Percentiles rank a stretch among this genome's conserved stretches.
phyloP scores from a whole-genome alignment of 1,284 basidiomycete species.

The Mrakiaceae sp. region DNA sequence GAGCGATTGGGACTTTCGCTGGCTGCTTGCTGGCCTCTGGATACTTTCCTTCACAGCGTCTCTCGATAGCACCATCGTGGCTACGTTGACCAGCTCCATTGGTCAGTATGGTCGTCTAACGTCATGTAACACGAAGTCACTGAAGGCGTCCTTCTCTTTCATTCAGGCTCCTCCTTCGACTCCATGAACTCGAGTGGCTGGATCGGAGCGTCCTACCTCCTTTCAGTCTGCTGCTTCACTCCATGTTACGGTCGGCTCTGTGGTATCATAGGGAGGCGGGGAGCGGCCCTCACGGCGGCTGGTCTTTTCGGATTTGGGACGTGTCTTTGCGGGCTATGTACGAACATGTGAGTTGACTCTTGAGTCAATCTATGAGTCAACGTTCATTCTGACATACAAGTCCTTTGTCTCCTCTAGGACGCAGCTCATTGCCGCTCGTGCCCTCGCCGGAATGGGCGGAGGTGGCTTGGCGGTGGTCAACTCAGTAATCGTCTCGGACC shows the following conservation, averaged over 20 bases:
- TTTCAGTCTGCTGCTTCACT: constrained; percentile 68
- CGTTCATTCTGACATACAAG: no score
- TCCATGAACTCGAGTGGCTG: constrained; percentile 43
- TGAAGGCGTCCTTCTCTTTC: background rate
- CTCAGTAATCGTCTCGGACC: constrained; percentile 31
- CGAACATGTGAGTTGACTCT: constrained; percentile 51
- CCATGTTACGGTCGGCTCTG: constrained; percentile 70
- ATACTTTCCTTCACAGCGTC: no score
- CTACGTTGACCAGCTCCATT: no score
- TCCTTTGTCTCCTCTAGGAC: background rate
- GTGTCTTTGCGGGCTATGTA: constrained; percentile 65
- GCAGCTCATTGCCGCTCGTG: constrained; percentile 57
- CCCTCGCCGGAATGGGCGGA: constrained; percentile 79
- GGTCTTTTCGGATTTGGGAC: constrained; percentile 56
- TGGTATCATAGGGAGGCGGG: constrained; percentile 75
- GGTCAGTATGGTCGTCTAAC: no score
- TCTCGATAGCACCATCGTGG: no score
- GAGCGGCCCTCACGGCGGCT: constrained; percentile 49
- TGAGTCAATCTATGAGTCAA: no score
- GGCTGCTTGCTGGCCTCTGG: no score
- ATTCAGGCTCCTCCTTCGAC: no score
- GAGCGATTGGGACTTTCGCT: no score
- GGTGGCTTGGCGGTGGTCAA: constrained; percentile 47
- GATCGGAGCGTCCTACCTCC: constrained; percentile 73
- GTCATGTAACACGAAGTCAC: no score